A percentile compares a stretch with the other conserved stretches of the same genome.
Evolutionary conservation across 495 filamentous ascomycete species (phyloP).

Genomic region (Lasiosphaeria miniovina): DNA sequence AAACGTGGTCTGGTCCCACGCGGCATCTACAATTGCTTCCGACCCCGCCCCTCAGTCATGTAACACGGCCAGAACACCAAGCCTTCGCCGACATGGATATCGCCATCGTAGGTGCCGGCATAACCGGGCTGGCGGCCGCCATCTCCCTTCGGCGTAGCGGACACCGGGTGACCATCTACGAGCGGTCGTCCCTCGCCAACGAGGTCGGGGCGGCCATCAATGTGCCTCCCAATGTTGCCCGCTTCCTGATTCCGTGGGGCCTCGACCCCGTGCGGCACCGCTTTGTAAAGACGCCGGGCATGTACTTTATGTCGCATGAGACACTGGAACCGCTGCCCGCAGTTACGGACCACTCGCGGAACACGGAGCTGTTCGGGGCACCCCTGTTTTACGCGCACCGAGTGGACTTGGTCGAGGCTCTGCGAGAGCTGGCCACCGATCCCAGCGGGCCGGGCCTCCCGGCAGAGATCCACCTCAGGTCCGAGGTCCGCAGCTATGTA

Average conservation of each 20-base stretch:
- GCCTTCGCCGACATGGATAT: conserved; percentile 24
- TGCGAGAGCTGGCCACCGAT: conserved; percentile 30
- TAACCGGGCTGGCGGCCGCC: conserved; percentile 52
- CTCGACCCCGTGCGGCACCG: conserved; percentile 23
- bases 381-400: conserved; percentile 18
- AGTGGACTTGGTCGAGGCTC: conserved; percentile 42
- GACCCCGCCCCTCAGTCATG: too few species aligned
- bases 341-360: conserved; percentile 12
- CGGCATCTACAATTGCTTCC: too few species aligned
- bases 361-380: conserved; percentile 7
- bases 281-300: conserved; percentile 10
- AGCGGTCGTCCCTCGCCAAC: conserved; percentile 50
- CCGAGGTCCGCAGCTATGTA: conserved; percentile 11
- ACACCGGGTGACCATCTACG: conserved; percentile 52
- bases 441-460: conserved; percentile 24
- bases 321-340: conserved; percentile 15
- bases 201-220: conserved; percentile 56
- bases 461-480: conserved; percentile 29
- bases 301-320: conserved; percentile 10
- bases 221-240: conserved; percentile 48
- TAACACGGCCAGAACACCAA: too few species aligned
- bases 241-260: conserved; percentile 41
- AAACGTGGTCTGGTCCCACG: too few species aligned
- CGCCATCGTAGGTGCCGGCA: conserved; percentile 52
- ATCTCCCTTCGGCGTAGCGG: conserved; percentile 49